phyloP scores from a whole-genome alignment of 768 basidiomycete genomes.

The Tephrocybe sp. region DNA sequence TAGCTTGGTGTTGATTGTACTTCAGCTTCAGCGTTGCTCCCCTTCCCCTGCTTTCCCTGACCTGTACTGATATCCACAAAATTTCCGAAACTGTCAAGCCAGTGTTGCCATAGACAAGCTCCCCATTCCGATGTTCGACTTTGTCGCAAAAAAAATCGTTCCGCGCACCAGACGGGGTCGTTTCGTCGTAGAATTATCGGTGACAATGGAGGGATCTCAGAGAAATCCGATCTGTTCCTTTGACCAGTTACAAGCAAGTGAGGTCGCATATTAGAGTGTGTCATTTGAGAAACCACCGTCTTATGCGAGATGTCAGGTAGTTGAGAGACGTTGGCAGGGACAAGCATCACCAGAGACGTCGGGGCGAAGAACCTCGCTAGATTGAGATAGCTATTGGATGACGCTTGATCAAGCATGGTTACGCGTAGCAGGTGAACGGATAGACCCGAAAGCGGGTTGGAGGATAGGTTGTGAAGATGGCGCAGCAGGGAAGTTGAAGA shows the following conservation, averaged over 20 bases:
- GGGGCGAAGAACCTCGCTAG: conserved; percentile 60
- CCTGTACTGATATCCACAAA: conserved; percentile 24
- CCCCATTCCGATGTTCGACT: conserved; percentile 57
- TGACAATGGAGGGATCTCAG: conserved; percentile 40
- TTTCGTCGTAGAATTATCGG: conserved; percentile 46
- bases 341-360: conserved; percentile 47
- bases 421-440: conserved; percentile 51
- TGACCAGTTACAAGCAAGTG: conserved; percentile 24
- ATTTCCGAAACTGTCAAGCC: conserved; percentile 53
- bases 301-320: conserved; percentile 19
- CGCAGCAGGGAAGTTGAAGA: conserved; percentile 25
- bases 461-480: conserved; percentile 24
- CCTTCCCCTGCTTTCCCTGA: no score
- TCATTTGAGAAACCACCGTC: conserved; percentile 9
- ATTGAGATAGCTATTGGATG: conserved; percentile 58
- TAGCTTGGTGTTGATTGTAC: no score
- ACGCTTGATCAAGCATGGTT: conserved; percentile 30
- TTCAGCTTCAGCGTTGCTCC: no score
- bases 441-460: conserved; percentile 23
- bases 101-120: conserved; percentile 67
- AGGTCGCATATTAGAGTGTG: conserved; percentile 12
- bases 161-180: conserved; percentile 61
- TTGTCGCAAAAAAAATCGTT: conserved; percentile 46
- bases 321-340: conserved; percentile 44
- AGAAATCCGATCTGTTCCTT: conserved; percentile 24